Evolutionary conservation across 75 land plant genomes (phyloP), one percentile per base, ranked within the genome.

Genomic region (Selaginella tamariscina): DNA sequence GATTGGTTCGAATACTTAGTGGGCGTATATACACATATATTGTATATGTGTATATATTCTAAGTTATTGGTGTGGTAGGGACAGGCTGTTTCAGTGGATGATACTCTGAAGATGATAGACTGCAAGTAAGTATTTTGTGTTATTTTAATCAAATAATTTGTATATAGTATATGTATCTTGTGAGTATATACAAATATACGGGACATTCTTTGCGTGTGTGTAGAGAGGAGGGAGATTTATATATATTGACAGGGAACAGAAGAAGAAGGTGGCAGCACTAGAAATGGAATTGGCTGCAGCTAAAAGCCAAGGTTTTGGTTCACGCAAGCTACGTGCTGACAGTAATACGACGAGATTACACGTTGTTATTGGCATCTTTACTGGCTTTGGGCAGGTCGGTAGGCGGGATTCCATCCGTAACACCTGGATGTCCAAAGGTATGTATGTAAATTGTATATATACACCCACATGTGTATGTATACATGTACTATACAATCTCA

Each of bases 341-440:
- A 80, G 75, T 72, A 65, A 56, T 24, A 73, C 79, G 29, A 55
- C 72, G 18, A 82, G 77, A 73, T 68, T 78, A 66, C 82, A 83
- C 73, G 98, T 90, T 56, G 96, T 94, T 21, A 85, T 94, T 57
- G 98, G 98, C 56, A 82, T 90, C 78, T 80, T 83, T 31, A 90
- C 96, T 56, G 86, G 86, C 22, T 94, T 89, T 84, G 91, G 96
- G 8, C 75, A 87, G 65, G 83, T 54, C 2, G 69, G 78, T 68
- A 80, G 78, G 31, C 77, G 98, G 13, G 84, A 85, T 55, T 56
- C 70, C 2, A 84, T 85, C 33, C 71, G 98, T 31, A 83, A 79
- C 0, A 85, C 83, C 26, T 90, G 91, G 98, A 82, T 90, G 78
- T 85, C 96, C 2, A 85, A 49, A 81, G 98, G 98, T 94, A 32